Evolutionary conservation across 2,329 filamentous ascomycete species (phyloP).

Genomic region (Helotiales sp.): DNA sequence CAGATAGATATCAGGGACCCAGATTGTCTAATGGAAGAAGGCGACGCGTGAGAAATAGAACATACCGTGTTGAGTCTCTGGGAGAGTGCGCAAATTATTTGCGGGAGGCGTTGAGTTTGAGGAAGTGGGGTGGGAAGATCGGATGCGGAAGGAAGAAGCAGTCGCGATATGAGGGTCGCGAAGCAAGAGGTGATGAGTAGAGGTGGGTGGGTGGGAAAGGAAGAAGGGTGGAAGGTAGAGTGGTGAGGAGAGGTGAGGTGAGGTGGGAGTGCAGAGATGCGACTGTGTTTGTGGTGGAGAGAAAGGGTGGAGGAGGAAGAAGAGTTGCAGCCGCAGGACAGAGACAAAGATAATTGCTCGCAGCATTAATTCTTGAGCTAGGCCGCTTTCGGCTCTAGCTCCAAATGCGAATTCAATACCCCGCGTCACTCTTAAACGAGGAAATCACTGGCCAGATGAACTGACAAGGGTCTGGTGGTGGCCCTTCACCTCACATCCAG

Average conservation of each 20-base stretch:
- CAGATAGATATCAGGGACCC: neutral
- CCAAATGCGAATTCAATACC: neutral
- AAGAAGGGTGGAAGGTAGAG: neutral
- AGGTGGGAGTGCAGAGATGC: conserved; percentile 29
- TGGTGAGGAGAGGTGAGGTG: conserved; percentile 20
- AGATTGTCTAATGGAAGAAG: conserved; percentile 21
- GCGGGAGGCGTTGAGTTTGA: conserved; percentile 12
- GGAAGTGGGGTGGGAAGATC: conserved; percentile 17
- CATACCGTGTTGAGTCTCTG: conserved; percentile 6
- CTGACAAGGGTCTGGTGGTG: no score
- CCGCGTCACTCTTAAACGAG: neutral
- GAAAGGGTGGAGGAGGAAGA: conserved; percentile 29
- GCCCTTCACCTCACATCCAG: no score
- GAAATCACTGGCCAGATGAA: neutral
- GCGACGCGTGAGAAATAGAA: neutral
- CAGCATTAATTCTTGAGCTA: neutral
- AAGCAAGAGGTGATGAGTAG: conserved; percentile 14
- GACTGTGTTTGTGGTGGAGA: conserved; percentile 28
- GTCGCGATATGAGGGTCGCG: conserved; percentile 17
- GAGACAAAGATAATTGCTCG: neutral
- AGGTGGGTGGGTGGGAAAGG: conserved; percentile 27
- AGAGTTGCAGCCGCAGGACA: conserved; percentile 6
- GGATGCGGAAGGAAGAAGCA: conserved; percentile 30
- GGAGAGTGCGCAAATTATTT: conserved; percentile 5
- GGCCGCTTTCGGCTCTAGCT: neutral